These are phyloP conservation scores for Citropsis articulata DNA, from an alignment of 345 rosid species.

Conservation along the genomic window DNA sequence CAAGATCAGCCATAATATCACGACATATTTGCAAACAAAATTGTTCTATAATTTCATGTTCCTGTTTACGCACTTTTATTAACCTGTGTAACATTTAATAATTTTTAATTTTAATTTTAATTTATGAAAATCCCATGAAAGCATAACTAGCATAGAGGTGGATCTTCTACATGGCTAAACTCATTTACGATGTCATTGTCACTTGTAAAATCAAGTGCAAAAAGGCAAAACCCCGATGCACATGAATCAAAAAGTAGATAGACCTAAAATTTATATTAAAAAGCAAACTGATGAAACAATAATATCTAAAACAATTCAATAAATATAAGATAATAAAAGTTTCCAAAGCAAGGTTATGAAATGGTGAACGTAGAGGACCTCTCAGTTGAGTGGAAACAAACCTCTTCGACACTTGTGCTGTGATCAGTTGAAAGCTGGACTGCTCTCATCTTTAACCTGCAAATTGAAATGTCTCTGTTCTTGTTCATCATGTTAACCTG, in stretches of 20 bases:
- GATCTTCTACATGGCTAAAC: not conserved
- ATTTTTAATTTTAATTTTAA: conserved; percentile 1
- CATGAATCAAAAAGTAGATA: not conserved
- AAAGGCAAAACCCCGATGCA: not conserved
- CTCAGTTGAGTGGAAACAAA: conserved; percentile 24
- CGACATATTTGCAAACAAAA: not conserved
- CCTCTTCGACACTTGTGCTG: conserved; percentile 87
- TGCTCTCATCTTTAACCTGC: conserved; percentile 93
- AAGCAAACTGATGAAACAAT: not conserved
- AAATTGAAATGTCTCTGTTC: conserved; percentile 78
- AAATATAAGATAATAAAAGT: not conserved
- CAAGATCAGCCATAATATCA: conserved; percentile 10
- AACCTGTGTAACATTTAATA: not conserved
- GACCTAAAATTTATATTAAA: not conserved
- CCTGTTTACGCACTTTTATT: not conserved
- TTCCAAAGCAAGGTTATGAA: not conserved
- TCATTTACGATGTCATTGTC: not conserved
- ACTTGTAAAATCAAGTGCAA: not conserved
- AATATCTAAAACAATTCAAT: not conserved
- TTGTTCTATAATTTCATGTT: not conserved
- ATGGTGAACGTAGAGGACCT: conserved; percentile 8
- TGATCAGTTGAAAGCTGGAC: conserved; percentile 93
- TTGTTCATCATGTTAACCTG: conserved; percentile 71
- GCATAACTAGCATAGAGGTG: not conserved
- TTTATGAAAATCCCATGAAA: not conserved